A percentile compares a stretch with the other conserved stretches of the same genome.
Evolutionary conservation across 2,329 filamentous ascomycete species (phyloP).

Genomic region (Emmonsia crescens): DNA sequence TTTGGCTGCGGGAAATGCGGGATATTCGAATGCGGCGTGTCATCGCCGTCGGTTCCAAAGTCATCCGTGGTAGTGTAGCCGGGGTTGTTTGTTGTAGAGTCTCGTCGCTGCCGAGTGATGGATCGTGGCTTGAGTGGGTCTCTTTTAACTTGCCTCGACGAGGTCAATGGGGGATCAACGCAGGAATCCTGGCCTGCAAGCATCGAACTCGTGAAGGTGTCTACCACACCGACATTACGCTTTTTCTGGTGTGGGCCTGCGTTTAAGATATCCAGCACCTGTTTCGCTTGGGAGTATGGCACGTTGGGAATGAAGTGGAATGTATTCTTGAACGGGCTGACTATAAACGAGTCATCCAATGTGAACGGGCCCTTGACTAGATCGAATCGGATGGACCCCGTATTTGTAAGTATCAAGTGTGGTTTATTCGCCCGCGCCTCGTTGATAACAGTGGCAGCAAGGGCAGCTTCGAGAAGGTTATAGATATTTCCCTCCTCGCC

Average conservation of each 20-base stretch:
- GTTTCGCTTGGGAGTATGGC: conserved; percentile 21
- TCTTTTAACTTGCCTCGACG: conserved; percentile 7
- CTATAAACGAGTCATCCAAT: conserved; percentile 24
- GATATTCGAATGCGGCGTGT: conserved; percentile 21
- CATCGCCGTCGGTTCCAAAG: conserved; percentile 25
- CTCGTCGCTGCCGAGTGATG: conserved; percentile 18
- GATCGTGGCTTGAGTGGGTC: conserved; percentile 10
- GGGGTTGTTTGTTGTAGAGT: conserved; percentile 8
- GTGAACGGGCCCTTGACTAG: conserved; percentile 54
- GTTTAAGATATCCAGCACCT: conserved; percentile 19
- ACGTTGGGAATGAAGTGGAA: conserved; percentile 23
- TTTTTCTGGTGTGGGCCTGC: conserved; percentile 21
- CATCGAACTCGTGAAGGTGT: conserved; percentile 9
- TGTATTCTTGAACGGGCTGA: conserved; percentile 20
- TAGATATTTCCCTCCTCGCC: conserved; percentile 45
- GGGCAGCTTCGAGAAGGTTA: conserved; percentile 41
- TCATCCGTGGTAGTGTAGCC: conserved; percentile 26
- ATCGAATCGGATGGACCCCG: conserved; percentile 51
- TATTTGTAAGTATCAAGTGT: conserved; percentile 50
- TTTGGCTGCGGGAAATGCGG: conserved; percentile 18
- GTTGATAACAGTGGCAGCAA: conserved; percentile 43
- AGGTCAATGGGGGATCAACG: conserved; percentile 13
- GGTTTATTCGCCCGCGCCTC: conserved; percentile 39
- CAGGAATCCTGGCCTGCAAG: conserved; percentile 10
- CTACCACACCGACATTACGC: conserved; percentile 6